Base-by-base conservation (phyloP, 345 rosid genomes). In the Mercurialis annua region DNA sequence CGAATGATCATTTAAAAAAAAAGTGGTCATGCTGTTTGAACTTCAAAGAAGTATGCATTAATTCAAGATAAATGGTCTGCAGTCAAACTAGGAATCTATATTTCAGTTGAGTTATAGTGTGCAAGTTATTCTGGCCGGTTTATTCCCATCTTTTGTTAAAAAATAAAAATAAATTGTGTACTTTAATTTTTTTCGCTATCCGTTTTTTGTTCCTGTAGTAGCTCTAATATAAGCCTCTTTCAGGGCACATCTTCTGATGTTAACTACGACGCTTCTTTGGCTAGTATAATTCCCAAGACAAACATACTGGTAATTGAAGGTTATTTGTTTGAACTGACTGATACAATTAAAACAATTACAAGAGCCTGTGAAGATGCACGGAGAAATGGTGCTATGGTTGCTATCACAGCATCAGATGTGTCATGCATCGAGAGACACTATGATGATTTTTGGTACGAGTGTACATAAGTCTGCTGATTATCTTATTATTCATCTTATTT, bases 191-290 rank as follows among this genome's bases (percentile, higher is more conserved):
- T 27, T 65, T 36, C 17, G 0, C 18, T 10, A 38, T 58, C 16
- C 12, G 9, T 24, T 29, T 59, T 18, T 57, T 62, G 27, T n/a
- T 55, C 29, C 12, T 71, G n/a, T 65, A 34, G 6, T 33, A 66
- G 48, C 46, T 29, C 33, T 59, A 27, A 59, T 66, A 10, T 38
- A 11, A 21, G 20, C 34, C 43, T 61, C 27, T 61, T 44, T 67
- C 84, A 92, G 98, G 98, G 98, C 38, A 88, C 92, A 52, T 93
- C 98, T 46, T 87, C 96, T 11, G 81, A 83, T 40, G 82, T 93
- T 67, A 82, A 77, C 72, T 90, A 90, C 68, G 94, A 90, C 74
- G 62, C 86, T 68, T 79, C 80, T 86, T 78, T 90, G 82, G 90
- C 92, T 75, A 83, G 80, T 71, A 57, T 87, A 69, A 80, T 90